Percentiles rank a stretch among this genome's conserved stretches.
Evolutionary conservation across 2,329 filamentous ascomycete genomes (phyloP).

Genomic region (Cercospora sp.): DNA sequence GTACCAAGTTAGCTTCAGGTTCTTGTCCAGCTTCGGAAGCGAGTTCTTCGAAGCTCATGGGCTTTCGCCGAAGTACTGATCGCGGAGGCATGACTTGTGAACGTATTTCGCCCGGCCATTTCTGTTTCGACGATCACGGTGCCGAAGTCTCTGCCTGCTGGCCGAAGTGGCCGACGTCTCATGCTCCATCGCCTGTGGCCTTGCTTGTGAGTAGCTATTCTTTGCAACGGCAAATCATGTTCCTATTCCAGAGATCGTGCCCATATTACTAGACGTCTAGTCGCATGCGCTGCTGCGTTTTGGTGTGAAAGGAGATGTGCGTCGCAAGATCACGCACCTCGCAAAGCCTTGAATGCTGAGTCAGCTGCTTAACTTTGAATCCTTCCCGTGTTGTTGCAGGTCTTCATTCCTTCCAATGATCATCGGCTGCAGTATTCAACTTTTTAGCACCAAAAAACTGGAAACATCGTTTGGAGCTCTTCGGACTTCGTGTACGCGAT

Average conservation of each 20-base stretch:
- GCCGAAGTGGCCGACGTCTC: not conserved
- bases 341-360: not conserved
- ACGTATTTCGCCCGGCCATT: not conserved
- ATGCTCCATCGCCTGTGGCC: not conserved
- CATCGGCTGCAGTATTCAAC: not conserved
- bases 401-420: not conserved
- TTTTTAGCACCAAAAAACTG: not conserved
- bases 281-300: not conserved
- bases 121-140: not conserved
- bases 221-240: not conserved
- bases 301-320: not conserved
- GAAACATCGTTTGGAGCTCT: not conserved
- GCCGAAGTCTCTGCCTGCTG: not conserved
- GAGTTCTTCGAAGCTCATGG: not conserved
- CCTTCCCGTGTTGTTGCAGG: not conserved
- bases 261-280: not conserved
- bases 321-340: not conserved
- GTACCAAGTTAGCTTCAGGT: not conserved
- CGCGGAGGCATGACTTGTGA: not conserved
- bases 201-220: not conserved
- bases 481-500: not conserved
- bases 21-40: not conserved
- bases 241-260: not conserved
- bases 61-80: not conserved
- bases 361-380: not conserved